Evolutionary conservation across 108 stramenopile species (phyloP), one percentile per base, ranked within the genome.

Genomic region (Stephanodiscus triporus): DNA sequence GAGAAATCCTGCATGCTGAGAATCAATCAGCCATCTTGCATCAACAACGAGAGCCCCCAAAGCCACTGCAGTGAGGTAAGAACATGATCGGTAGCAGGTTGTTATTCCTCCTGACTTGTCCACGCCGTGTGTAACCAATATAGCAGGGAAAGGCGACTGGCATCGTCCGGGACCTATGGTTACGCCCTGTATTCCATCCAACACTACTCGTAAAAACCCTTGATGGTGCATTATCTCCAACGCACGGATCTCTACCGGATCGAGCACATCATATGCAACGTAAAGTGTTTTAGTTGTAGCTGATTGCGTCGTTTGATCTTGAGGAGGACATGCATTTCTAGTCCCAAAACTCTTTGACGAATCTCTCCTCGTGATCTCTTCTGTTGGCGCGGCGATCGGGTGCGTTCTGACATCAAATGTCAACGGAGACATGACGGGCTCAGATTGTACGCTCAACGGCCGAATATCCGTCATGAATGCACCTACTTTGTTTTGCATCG

Each of bases 11-110:
- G 73, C 65, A 13, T 57, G n/a, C 16, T 75, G 50, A 13, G 65
- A 75, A 65, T 75, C 73, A 47, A 59, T 29, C 29, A 75, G 19
- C 73, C 73, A 75, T 49, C 56, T 30, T 8, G 73, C 73, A 56
- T 75, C 65, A n/a, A 75, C 62, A 10, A 65, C 24, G 23, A 30
- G 56, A 37, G 66, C 66, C 14, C 73, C 73, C 50, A 75, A 23
- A 0, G 66, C 73, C 19, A 66, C 27, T 0, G 73, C 73, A 27
- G 66, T 75, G 27, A 75, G 17, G 47, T 75, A 75, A 23, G 20
- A 37, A 34, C 66, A 75, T 30, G 73, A 47, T 58, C 73, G 38
- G 22, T 64, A 54, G 22, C 37, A 54, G 26, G 36, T 63, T 0
- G 58, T 55, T 22, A 59, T 34, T 54, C 14, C 40, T 4, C 63